A percentile compares a stretch with the other conserved stretches of the same genome.
Evolutionary conservation across 495 filamentous ascomycete species (phyloP).

Genomic region (Penicillium silybi): DNA sequence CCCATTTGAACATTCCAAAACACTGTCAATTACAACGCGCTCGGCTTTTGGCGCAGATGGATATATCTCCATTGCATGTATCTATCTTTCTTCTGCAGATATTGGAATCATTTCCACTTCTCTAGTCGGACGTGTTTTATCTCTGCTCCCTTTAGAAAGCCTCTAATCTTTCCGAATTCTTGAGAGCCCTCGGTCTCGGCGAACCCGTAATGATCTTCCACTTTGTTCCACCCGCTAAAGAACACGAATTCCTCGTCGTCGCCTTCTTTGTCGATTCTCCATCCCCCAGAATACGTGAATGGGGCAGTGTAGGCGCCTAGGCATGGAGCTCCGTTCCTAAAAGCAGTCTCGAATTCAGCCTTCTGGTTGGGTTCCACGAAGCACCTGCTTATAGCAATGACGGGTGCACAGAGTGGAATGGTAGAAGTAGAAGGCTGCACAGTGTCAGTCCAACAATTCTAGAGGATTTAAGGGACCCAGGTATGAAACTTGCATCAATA

Average conservation of each 20-base stretch:
- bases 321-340: slow-evolving; percentile 24
- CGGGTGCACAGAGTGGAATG: slow-evolving; percentile 36
- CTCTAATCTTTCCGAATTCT: slow-evolving; percentile 32
- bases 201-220: slow-evolving; percentile 44
- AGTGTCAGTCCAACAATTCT: neutral
- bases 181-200: slow-evolving; percentile 30
- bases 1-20: slow-evolving; percentile 23
- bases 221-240: slow-evolving; percentile 46
- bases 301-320: slow-evolving; percentile 37
- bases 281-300: slow-evolving; percentile 36
- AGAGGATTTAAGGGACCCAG: neutral
- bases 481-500: slow-evolving; percentile 14
- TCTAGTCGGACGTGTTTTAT: slow-evolving; percentile 36
- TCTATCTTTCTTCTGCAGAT: slow-evolving; percentile 1
- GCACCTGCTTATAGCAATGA: slow-evolving; percentile 41
- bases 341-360: slow-evolving; percentile 32
- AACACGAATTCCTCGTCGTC: slow-evolving; percentile 49
- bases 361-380: slow-evolving; percentile 40
- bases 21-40: slow-evolving; percentile 9
- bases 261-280: slow-evolving; percentile 43
- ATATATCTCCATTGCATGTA: slow-evolving; percentile 4
- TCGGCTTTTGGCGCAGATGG: neutral
- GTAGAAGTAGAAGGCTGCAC: slow-evolving; percentile 5
- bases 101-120: slow-evolving; percentile 14
- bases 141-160: slow-evolving; percentile 32